Base-by-base conservation (phyloP, 257 asterid genomes). In the Scutellaria minor region DNA sequence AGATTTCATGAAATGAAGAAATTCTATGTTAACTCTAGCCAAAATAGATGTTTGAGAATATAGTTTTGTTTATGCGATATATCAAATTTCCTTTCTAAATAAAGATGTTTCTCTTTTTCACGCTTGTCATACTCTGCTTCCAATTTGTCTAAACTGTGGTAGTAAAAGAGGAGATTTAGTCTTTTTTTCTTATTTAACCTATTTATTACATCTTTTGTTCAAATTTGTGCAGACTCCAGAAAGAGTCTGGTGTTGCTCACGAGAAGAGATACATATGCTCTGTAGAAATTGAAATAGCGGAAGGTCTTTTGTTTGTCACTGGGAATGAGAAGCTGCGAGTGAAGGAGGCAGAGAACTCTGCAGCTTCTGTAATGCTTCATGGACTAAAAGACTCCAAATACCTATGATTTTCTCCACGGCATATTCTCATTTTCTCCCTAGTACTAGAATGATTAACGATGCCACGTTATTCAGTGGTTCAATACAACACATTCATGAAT, bases 301-400 rank as follows among this genome's bases (percentile, higher is more conserved):
- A 76, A 18, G 71, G 69, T 0, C 22, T 75, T 47, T 78, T 88
- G 45, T 56, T 61, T 6, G 68, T 68, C 60, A 41, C 0, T 24
- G 96, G 99, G 54, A 79, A 62, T 1, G 96, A 85, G 72, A 94
- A 77, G 78, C 14, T 70, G 3, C 79, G 91, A 48, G 67, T 86
- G 60, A 88, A 73, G 77, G 93, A 86, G 41, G 89, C 99, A 0
- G 97, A 89, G 75, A 88, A 71, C 77, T 91, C 97, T 54, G 99
- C 99, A 18, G 97, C 99, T 72, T 83, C 86, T 11, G 15, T 13
- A 22, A 85, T 94, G 93, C 79, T 94, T 39, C 61, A 7, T 46
- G 82, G 79, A 42, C 83, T 91, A 24, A 79, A 72, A 68, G 75
- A 73, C 13, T 64, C 83, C 5, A 83, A 79, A 2, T 78, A 78